Percentiles rank a stretch among this genome's conserved stretches.
Evolutionary conservation across 371 early-diverging fungal species (phyloP).

Genomic region (Nematocida major): DNA sequence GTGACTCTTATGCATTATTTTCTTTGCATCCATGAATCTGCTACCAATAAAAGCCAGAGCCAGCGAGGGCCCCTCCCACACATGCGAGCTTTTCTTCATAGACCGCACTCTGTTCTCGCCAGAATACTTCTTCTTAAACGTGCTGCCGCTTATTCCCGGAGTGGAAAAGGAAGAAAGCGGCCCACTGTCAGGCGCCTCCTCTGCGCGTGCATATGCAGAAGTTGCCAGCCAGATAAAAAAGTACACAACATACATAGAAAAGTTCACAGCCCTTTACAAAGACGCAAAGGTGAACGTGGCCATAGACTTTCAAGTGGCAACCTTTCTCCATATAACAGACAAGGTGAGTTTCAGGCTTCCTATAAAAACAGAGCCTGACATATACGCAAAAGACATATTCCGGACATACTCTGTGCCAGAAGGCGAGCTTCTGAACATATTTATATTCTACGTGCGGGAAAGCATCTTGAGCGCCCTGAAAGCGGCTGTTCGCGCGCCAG

Average conservation of each 20-base stretch:
- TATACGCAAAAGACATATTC: slow-evolving; percentile 42
- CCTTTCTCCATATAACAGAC: slow-evolving; percentile 10
- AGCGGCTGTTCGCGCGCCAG: background rate
- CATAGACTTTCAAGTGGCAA: slow-evolving; percentile 20
- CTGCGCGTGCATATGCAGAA: background rate
- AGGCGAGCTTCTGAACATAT: slow-evolving; percentile 7
- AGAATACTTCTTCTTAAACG: slow-evolving; percentile 12
- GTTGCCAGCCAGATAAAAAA: slow-evolving; percentile 15
- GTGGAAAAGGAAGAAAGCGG: slow-evolving; percentile 13
- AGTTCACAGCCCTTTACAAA: background rate
- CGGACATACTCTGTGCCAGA: background rate
- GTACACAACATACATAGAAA: slow-evolving; percentile 17
- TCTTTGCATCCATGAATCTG: slow-evolving; percentile 42
- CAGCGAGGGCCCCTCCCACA: background rate
- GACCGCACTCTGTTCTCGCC: slow-evolving; percentile 9
- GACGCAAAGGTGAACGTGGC: background rate
- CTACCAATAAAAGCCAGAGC: slow-evolving; percentile 13
- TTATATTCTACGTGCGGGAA: slow-evolving; percentile 37
- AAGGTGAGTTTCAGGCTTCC: slow-evolving; percentile 12
- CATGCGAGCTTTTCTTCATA: slow-evolving; percentile 29
- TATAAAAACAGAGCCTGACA: slow-evolving; percentile 25
- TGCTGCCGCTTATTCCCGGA: background rate
- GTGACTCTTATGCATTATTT: slow-evolving; percentile 41
- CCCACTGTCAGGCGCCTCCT: background rate
- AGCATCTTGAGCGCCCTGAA: background rate